Base-by-base conservation (phyloP, 2,329 filamentous ascomycete genomes). In the Beauveria varroae region DNA sequence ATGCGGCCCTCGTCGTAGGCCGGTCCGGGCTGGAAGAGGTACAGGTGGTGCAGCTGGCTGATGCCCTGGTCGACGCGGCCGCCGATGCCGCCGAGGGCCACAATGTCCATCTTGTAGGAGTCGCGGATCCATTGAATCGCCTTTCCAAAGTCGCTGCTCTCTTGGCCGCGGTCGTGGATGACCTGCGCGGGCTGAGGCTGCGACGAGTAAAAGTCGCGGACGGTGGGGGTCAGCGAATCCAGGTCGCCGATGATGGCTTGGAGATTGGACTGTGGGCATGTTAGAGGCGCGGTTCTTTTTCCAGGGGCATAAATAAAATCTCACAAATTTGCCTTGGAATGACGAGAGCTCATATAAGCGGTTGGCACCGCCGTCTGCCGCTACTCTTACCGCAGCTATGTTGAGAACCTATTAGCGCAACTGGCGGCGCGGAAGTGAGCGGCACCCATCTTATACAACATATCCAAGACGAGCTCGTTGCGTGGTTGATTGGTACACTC, bases 31-130 rank as follows among this genome's bases (percentile, higher is more conserved):
- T 87, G 84, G 71, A 84, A 86, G 54, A 84, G 73, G 67, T 85
- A 93, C 51, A 98, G 80, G 71, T 97, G 90, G 71, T 96, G 91
- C 57, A 99, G 81, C 68, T 96, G 87, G 62, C 91, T 92, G 53
- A 99, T 81, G 1, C 89, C 93, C 72, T 99, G 95, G 73, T 99
- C 95, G 18, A 98, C 89, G 34, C 95, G 86, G 7, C 95, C 95
- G 49, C 91, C 91, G 0, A 98, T 81, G 2, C 93, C 91, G 46
- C 93, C 93, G 7, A 97, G 76, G 43, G 90, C 86, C 14, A 96
- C 79, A n/a, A 96, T 86, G 68, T 93, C 82, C 55, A 81, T 70
- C 1, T 69, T 65, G 24, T 64, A 34, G 5, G 72, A 67, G 3
- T 68, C 67, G 53, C 81, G 81, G 64, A 86, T 81, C 74, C 81